Base-by-base conservation (phyloP, 2,329 filamentous ascomycete genomes). In the Zymoseptoria passerinii region DNA sequence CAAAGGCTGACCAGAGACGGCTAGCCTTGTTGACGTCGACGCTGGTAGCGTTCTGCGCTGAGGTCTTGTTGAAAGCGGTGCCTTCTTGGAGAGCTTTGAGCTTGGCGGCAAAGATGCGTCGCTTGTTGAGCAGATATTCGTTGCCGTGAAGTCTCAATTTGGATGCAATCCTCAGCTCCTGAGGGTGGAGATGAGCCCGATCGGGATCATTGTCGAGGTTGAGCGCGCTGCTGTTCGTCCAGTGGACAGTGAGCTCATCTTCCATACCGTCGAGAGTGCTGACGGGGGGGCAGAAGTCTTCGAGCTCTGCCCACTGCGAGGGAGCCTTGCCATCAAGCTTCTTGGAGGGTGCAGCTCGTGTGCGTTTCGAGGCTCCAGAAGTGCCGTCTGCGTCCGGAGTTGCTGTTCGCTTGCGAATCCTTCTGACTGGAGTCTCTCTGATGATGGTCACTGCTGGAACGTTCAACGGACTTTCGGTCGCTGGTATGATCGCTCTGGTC, bases 11-110 rank as follows among this genome's bases (percentile, higher is more conserved):
- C 89, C 90, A 96, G 52, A 97, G 80, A 73, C 92, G 92, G 65
- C 90, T 95, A 2, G 92, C 90, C 78, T 96, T 97, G 79, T 96
- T 96, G 72, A 97, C 92, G 68, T 97, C 92, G 63, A 96, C 96
- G 78, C 95, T 95, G 81, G 90, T 95, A n/a, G 90, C 90, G 72
- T 95, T 89, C 73, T 97, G 92, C 4, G 91, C 90, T 71, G 96
- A 90, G 1, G 92, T 97, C 81, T 96, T 96, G 72, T 90, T 86
- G 73, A 96, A 96, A 68, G 92, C 88, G 74, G 95, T 94, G 70
- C 82, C 82, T 40, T 83, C 84, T 57, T 78, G 75, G 44, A 84
- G 76, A 1, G 85, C 82, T 60, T 87, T 83, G 35, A 92, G 81
- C 48, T 89, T 84, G 53, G 85, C 84, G 56, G 87, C 79, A 72